Conservation (phyloP, 1,284 basidiomycete genomes). For the Inonotus obliquus region DNA sequence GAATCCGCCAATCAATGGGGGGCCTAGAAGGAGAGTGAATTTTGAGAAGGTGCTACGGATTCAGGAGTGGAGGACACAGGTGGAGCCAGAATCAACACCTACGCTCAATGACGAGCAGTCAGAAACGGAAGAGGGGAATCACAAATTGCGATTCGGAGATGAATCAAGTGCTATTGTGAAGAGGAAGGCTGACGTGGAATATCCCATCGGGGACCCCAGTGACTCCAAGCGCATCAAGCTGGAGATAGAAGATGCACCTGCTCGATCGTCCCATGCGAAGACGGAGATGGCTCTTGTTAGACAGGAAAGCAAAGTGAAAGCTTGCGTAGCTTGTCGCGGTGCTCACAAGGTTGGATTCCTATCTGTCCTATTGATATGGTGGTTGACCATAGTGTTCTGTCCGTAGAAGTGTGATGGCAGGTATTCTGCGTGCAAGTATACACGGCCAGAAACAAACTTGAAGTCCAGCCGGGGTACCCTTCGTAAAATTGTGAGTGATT, state of each 20-base stretch:
- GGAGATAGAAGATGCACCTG: background rate
- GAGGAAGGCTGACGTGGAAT: background rate
- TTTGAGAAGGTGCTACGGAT: background rate
- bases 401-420: background rate
- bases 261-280: background rate
- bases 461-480: background rate
- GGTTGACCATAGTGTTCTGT: background rate
- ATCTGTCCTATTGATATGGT: too few species aligned
- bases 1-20: too few species aligned
- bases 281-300: background rate
- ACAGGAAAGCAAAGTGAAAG: background rate
- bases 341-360: background rate
- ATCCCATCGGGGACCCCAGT: background rate
- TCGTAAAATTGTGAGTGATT: background rate
- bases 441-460: background rate
- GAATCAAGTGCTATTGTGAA: background rate
- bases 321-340: background rate
- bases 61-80: background rate
- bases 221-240: background rate
- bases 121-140: background rate
- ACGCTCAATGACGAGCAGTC: background rate
- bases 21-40: background rate
- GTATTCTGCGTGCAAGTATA: background rate
- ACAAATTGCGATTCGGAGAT: background rate
- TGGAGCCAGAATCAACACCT: background rate